These are phyloP conservation scores for Lactarius sp. DNA, from an alignment of 768 basidiomycete genomes.

Conservation along the genomic window DNA sequence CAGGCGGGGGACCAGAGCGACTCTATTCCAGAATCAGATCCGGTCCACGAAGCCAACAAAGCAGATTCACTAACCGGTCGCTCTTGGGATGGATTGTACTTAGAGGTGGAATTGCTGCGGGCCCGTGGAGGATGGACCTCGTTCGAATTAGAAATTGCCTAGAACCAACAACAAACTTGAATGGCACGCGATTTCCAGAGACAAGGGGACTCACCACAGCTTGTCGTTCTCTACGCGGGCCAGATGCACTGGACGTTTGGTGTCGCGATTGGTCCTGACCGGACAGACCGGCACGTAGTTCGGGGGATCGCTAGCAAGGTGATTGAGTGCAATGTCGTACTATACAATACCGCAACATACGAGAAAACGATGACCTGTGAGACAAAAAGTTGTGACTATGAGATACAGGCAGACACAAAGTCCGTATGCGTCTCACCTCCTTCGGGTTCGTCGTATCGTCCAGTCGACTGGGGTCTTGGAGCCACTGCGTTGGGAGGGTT, in stretches of 20 bases:
- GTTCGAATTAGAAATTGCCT: not conserved
- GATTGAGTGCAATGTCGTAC: not conserved
- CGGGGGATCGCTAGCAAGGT: conserved; percentile 12
- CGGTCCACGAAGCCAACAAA: not conserved
- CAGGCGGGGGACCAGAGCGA: conserved; percentile 2
- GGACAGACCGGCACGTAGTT: not conserved
- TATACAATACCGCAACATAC: not conserved
- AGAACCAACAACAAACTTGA: not conserved
- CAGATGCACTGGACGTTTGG: not conserved
- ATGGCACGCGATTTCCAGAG: not conserved
- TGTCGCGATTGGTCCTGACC: conserved; percentile 7
- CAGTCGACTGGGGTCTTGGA: conserved; percentile 1
- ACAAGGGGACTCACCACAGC: conserved; percentile 3
- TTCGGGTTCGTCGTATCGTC: conserved; percentile 12
- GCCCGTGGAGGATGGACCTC: not conserved
- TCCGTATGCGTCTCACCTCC: not conserved
- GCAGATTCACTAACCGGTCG: conserved; percentile 1
- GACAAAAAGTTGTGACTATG: not conserved
- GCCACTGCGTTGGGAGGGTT: not conserved
- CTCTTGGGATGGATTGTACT: not conserved
- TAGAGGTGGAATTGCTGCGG: not conserved
- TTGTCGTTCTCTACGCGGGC: conserved; percentile 10
- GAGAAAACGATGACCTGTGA: not conserved
- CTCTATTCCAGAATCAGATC: not conserved
- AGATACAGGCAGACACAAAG: no score